Base-by-base conservation (phyloP, 441 rosid species). In the Euphorbia schlechtendalii region DNA sequence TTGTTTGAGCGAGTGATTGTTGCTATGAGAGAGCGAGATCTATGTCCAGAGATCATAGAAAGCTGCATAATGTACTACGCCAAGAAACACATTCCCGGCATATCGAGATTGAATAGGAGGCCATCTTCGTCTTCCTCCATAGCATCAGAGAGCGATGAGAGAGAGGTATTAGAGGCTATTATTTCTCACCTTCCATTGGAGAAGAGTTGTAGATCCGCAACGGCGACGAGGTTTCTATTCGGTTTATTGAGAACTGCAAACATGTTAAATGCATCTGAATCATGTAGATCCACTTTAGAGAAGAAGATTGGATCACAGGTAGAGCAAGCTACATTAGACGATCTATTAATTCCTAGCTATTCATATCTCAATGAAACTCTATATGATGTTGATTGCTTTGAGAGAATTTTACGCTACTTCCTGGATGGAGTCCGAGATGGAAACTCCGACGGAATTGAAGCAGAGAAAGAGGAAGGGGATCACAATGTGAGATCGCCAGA, bases 251-350 rank as follows among this genome's bases (percentile, higher is more conserved):
- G 92, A 74, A 86, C 90, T 10, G 92, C 92, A 38, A 81, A 83
- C 78, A 90, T 94, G 74, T 75, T 94, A 67, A 80, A 69, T 69
- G 94, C 88, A 30, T 80, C 86, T 56, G 80, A 82, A 32, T 66
- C 79, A 15, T 82, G 90, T 76, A 79, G 84, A 46, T 86, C 86
- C 0, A 79, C 77, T 6, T 48, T 94, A 63, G 96, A 94, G 80
- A 94, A 78, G 72, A 82, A 87, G 81, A 86, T 87, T 13, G 99
- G 98, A 46, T 78, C 81, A 75, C 98, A 91, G 74, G 92, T 94
- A 67, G 96, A 94, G 64, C 90, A 89, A 74, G 96, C 99, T 17
- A 80, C 87, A 0, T 74, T 91, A 57, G 99, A 90, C 68, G 98
- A 94, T 86, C 82, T 94, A 40, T 77, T 94, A 64, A 87, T 94